phyloP scores from a whole-genome alignment of 257 asterid species.

The Ehretia macrophylla region DNA sequence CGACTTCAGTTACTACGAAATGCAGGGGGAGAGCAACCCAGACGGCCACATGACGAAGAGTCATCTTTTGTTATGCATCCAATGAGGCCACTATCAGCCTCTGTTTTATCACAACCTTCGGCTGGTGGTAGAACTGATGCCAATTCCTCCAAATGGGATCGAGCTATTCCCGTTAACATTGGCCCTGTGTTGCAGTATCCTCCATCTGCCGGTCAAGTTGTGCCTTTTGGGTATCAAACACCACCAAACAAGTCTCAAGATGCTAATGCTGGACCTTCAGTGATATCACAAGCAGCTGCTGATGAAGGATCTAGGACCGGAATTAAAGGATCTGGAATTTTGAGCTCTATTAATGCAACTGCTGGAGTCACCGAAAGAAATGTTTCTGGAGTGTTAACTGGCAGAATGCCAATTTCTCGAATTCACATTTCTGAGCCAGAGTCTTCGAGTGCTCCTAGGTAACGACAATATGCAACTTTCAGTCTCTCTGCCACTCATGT shows the following conservation, averaged over 20 bases:
- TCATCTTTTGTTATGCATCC: slow-evolving; percentile 48
- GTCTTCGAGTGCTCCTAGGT: slow-evolving; percentile 58
- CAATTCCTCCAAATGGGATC: slow-evolving; percentile 51
- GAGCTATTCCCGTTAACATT: slow-evolving; percentile 39
- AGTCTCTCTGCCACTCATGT: slow-evolving; percentile 8
- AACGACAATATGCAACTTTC: slow-evolving; percentile 8
- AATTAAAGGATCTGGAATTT: slow-evolving; percentile 71
- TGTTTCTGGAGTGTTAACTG: slow-evolving; percentile 61
- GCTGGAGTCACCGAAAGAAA: slow-evolving; percentile 51
- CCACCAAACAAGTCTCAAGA: slow-evolving; percentile 61
- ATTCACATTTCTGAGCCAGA: slow-evolving; percentile 57
- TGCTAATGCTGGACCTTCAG: slow-evolving; percentile 48
- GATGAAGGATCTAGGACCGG: slow-evolving; percentile 99
- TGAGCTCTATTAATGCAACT: slow-evolving; percentile 51
- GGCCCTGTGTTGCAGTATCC: slow-evolving; percentile 56
- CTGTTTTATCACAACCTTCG: slow-evolving; percentile 50
- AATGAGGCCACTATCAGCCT: slow-evolving; percentile 48
- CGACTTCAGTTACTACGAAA: slow-evolving; percentile 69
- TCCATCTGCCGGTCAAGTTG: slow-evolving; percentile 59
- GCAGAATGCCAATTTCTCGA: slow-evolving; percentile 53
- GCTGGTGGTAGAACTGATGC: slow-evolving; percentile 47
- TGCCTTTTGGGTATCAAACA: slow-evolving; percentile 55
- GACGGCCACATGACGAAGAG: slow-evolving; percentile 54
- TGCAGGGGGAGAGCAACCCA: slow-evolving; percentile 57
- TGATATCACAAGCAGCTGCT: slow-evolving; percentile 70